phyloP scores from a whole-genome alignment of 441 rosid species.

The Erodium trifolium region DNA sequence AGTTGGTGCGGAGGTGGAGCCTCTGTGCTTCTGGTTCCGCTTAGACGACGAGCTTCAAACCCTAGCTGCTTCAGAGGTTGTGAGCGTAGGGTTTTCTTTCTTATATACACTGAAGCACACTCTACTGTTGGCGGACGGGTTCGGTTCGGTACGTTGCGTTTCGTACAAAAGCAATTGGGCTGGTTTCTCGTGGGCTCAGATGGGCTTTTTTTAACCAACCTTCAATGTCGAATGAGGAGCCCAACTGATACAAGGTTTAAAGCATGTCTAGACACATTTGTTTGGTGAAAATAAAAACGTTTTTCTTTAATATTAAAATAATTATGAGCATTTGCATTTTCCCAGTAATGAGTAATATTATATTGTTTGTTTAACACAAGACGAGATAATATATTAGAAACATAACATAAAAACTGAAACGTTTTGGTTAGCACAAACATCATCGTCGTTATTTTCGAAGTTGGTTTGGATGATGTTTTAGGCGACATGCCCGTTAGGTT shows the following conservation, averaged over 20 bases:
- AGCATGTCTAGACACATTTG: too few species aligned
- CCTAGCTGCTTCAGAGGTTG: conserved; percentile 3
- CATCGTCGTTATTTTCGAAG: too few species aligned
- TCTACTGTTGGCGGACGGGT: neutral
- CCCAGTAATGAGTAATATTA: too few species aligned
- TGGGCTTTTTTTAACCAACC: neutral
- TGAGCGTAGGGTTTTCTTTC: neutral
- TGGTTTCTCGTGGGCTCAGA: neutral
- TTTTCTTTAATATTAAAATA: too few species aligned
- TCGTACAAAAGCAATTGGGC: neutral
- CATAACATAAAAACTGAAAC: too few species aligned
- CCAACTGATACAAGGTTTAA: neutral
- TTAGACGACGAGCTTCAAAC: conserved; percentile 6
- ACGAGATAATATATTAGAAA: too few species aligned
- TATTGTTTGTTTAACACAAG: too few species aligned
- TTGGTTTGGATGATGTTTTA: too few species aligned
- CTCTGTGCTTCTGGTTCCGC: neutral
- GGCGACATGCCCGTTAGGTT: too few species aligned
- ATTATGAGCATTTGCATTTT: too few species aligned
- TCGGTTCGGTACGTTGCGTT: neutral
- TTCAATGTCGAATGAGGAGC: neutral
- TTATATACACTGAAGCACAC: neutral
- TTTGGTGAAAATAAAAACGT: too few species aligned
- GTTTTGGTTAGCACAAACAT: too few species aligned
- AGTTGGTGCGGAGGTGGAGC: neutral